Evolutionary conservation across 148 eudicot genomes (phyloP).

Genomic region (Spergularia marina): DNA sequence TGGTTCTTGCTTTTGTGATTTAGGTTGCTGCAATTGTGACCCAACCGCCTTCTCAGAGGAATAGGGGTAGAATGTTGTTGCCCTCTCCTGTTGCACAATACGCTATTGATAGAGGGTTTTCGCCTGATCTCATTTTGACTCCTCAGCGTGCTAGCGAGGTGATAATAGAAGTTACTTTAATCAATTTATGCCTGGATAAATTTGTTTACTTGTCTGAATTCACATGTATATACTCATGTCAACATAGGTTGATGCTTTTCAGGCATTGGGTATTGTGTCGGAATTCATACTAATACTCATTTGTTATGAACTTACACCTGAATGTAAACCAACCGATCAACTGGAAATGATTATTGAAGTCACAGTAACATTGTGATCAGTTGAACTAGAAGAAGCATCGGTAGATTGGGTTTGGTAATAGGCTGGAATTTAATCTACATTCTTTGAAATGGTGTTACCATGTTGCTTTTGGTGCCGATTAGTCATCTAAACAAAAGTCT

Average conservation of each 20-base stretch:
- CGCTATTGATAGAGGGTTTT: conserved; percentile 83
- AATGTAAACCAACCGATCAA: background rate
- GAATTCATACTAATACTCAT: background rate
- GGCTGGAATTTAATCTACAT: background rate
- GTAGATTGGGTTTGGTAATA: background rate
- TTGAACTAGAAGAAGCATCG: background rate
- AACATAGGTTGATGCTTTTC: too few relatives aligned
- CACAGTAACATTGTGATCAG: background rate
- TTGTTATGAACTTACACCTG: background rate
- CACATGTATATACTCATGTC: too few relatives aligned
- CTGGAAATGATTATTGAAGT: background rate
- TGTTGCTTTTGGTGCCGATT: background rate
- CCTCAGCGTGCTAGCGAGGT: conserved; percentile 85
- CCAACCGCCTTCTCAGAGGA: conserved; percentile 79
- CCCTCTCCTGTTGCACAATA: conserved; percentile 90
- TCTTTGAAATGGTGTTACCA: background rate
- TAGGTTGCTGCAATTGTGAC: conserved; percentile 92
- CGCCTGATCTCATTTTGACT: conserved; percentile 78
- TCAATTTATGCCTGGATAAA: background rate
- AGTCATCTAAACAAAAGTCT: too few relatives aligned
- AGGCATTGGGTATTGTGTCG: too few relatives aligned
- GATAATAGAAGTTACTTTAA: conserved; percentile 22
- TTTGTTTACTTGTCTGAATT: too few relatives aligned
- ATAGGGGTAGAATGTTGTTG: conserved; percentile 72
- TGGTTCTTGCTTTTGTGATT: conserved; percentile 11